phyloP scores from a whole-genome alignment of 371 early-diverging fungal genomes.

The Zychaea mexicana region DNA sequence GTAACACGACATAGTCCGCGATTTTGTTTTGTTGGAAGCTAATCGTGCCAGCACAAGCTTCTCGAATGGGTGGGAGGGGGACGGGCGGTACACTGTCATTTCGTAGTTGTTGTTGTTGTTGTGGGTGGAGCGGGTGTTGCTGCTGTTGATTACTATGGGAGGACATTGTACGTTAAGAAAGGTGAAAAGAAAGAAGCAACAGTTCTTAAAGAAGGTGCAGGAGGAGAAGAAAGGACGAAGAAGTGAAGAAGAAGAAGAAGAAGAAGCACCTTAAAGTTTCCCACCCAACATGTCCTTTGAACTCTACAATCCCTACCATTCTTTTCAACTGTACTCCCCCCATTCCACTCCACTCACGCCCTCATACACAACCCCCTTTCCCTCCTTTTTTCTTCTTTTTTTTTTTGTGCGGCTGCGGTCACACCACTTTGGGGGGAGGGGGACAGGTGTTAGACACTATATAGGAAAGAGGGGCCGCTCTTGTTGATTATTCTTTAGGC shows the following conservation, averaged over 20 bases:
- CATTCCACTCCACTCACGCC: no score
- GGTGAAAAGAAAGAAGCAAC: neutral
- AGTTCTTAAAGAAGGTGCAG: neutral
- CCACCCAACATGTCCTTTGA: neutral
- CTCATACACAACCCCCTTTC: no score
- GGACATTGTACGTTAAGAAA: neutral
- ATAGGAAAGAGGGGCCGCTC: neutral
- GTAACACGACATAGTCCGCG: neutral
- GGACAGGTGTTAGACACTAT: no score
- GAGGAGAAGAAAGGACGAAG: neutral
- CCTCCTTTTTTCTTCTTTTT: neutral
- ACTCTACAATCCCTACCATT: neutral
- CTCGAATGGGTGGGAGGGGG: constrained; percentile 4
- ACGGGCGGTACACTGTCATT: neutral
- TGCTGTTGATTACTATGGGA: neutral
- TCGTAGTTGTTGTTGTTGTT: neutral
- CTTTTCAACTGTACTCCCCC: neutral
- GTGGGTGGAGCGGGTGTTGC: neutral
- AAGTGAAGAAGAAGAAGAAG: neutral
- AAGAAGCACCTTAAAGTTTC: neutral
- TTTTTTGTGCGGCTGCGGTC: neutral
- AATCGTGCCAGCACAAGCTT: constrained; percentile 2
- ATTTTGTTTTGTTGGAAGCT: neutral
- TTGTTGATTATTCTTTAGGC: neutral
- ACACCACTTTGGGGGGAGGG: neutral